Conservation (phyloP, 2,329 filamentous ascomycete genomes). For the Pyrenophora graminea region DNA sequence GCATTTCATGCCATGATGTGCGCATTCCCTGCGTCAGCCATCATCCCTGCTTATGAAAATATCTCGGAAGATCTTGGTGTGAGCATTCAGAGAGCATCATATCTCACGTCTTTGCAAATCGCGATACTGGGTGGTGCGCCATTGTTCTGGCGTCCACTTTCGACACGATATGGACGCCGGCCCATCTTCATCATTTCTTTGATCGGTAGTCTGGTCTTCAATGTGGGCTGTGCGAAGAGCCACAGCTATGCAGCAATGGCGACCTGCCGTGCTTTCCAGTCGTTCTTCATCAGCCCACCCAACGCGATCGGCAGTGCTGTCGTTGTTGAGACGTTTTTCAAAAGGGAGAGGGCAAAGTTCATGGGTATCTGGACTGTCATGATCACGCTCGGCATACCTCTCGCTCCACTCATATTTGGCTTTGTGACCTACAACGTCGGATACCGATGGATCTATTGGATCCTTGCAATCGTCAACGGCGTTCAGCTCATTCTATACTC, state of each 20-base stretch:
- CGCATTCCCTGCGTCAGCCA: conserved; percentile 59
- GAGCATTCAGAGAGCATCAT: conserved; percentile 55
- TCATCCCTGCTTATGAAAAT: conserved; percentile 59
- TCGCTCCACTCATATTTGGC: conserved; percentile 49
- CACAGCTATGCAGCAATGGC: conserved; percentile 56
- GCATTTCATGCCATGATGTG: conserved; percentile 63
- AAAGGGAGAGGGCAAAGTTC: conserved; percentile 57
- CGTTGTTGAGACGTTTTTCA: conserved; percentile 63
- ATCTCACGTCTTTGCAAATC: conserved; percentile 62
- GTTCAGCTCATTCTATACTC: conserved; percentile 62
- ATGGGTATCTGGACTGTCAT: conserved; percentile 64
- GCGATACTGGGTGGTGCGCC: conserved; percentile 59
- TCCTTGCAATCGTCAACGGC: conserved; percentile 61
- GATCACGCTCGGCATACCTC: conserved; percentile 55
- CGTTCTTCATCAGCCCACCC: conserved; percentile 62
- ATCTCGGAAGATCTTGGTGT: conserved; percentile 58
- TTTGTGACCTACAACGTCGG: conserved; percentile 57
- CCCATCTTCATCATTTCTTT: conserved; percentile 60
- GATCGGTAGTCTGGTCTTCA: conserved; percentile 54
- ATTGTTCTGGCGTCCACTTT: conserved; percentile 62
- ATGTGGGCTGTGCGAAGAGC: conserved; percentile 59
- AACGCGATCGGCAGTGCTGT: conserved; percentile 61
- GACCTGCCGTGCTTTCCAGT: conserved; percentile 56
- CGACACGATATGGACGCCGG: conserved; percentile 58
- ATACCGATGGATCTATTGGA: conserved; percentile 64